phyloP scores from a whole-genome alignment of 1,139 yeast species.

The Yamadazyma mexicana region DNA sequence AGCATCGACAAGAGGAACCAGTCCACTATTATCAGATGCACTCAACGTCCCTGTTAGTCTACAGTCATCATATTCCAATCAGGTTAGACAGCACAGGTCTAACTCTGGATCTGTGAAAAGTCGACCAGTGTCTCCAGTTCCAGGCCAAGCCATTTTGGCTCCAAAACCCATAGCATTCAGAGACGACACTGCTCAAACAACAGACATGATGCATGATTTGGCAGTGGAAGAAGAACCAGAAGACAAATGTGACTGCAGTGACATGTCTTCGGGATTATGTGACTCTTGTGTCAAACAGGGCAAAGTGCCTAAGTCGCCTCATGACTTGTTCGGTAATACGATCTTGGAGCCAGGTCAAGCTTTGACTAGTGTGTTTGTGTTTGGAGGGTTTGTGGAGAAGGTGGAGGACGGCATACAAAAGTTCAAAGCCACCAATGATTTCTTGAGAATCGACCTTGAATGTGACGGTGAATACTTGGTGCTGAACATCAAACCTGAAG shows the following conservation, averaged over 20 bases:
- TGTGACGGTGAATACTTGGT: slow-evolving; percentile 17
- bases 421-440: slow-evolving; percentile 37
- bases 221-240: slow-evolving; percentile 1
- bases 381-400: slow-evolving; percentile 40
- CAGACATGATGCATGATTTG: background rate
- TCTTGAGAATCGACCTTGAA: slow-evolving; percentile 37
- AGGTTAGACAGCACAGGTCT: slow-evolving; percentile 34
- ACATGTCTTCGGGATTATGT: slow-evolving; percentile 4
- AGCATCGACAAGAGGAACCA: slow-evolving; percentile 2
- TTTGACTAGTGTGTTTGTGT: slow-evolving; percentile 30
- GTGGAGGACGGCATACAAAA: slow-evolving; percentile 17
- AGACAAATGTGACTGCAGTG: slow-evolving; percentile 2
- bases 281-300: slow-evolving; percentile 4
- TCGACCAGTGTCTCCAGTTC: slow-evolving; percentile 27
- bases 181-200: background rate
- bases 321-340: slow-evolving; percentile 15
- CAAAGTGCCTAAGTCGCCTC: slow-evolving; percentile 4
- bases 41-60: slow-evolving; percentile 18
- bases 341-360: slow-evolving; percentile 11
- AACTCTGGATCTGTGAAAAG: slow-evolving; percentile 24
- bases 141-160: slow-evolving; percentile 10
- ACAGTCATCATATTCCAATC: slow-evolving; percentile 32
- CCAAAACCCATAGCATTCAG: slow-evolving; percentile 9
- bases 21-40: slow-evolving; percentile 11
- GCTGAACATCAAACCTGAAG: slow-evolving; percentile 10